A percentile compares a stretch with the other conserved stretches of the same genome.
phyloP scores from a whole-genome alignment of 1,139 yeast species.

The Kodamaea arcana region DNA sequence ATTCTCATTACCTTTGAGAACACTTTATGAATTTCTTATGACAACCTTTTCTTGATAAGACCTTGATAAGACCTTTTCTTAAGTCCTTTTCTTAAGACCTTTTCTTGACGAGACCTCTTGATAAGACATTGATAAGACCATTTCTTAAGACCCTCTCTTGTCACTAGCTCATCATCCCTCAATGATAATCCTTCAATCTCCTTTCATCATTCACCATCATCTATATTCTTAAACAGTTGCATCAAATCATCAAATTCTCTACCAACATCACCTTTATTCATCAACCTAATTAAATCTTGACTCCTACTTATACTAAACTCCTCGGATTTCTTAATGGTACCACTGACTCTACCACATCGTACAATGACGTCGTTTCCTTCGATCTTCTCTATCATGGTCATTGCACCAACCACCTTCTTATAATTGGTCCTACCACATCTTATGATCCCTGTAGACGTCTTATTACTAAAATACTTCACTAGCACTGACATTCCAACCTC shows the following conservation, averaged over 20 bases:
- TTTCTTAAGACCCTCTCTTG: too few relatives aligned
- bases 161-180: too few relatives aligned
- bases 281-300: conserved; percentile 35
- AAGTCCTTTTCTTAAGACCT: too few relatives aligned
- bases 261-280: conserved; percentile 11
- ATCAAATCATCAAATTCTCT: conserved; percentile 10
- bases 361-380: conserved; percentile 54
- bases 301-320: conserved; percentile 53
- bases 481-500: conserved; percentile 56
- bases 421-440: conserved; percentile 69
- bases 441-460: conserved; percentile 81
- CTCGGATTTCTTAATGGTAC: conserved; percentile 85
- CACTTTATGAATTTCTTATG: too few relatives aligned
- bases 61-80: too few relatives aligned
- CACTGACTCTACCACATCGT: conserved; percentile 69
- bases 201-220: conserved; percentile 1
- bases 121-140: too few relatives aligned
- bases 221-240: conserved; percentile 8
- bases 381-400: conserved; percentile 57
- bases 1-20: too few relatives aligned
- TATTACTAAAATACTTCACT: conserved; percentile 75
- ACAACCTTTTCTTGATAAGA: too few relatives aligned
- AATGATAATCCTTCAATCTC: too few relatives aligned
- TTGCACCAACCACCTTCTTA: conserved; percentile 63
- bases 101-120: too few relatives aligned